Evolutionary conservation across 768 basidiomycete species (phyloP).

Genomic region (Bullera alba): DNA sequence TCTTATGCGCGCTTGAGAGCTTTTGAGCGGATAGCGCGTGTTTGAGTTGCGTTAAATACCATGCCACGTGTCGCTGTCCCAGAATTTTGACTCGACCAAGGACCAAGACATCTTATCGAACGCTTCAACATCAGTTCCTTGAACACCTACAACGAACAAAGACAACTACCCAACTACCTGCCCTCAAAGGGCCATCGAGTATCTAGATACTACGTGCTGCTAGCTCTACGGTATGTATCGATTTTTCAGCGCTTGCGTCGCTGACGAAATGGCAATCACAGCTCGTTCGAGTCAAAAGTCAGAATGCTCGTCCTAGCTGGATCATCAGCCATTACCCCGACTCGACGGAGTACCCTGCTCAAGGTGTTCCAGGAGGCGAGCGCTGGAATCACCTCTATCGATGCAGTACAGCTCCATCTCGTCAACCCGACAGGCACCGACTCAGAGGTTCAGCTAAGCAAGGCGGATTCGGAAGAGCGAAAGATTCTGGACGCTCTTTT

Average conservation of each 20-base stretch:
- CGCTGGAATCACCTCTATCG: constrained; percentile 59
- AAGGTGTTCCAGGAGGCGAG: constrained; percentile 54
- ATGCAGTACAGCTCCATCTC: constrained; percentile 80
- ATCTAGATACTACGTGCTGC: too few species aligned
- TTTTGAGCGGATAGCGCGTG: too few species aligned
- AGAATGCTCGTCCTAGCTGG: constrained; percentile 73
- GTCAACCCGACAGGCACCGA: constrained; percentile 57
- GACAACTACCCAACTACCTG: too few species aligned
- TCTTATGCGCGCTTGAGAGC: too few species aligned
- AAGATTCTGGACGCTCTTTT: constrained; percentile 64
- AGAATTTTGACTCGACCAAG: too few species aligned
- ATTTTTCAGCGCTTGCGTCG: neutral
- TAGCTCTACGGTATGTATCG: too few species aligned
- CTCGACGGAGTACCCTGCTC: constrained; percentile 65
- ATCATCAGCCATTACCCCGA: constrained; percentile 63
- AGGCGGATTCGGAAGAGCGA: constrained; percentile 50
- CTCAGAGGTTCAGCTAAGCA: constrained; percentile 52
- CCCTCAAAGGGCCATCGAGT: too few species aligned
- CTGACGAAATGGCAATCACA: neutral
- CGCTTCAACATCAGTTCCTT: too few species aligned
- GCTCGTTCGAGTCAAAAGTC: neutral
- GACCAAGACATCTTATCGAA: too few species aligned
- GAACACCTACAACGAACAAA: too few species aligned
- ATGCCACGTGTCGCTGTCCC: too few species aligned
- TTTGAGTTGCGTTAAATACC: too few species aligned